Percentiles rank a stretch among this genome's conserved stretches.
Evolutionary conservation across 2,329 filamentous ascomycete genomes (phyloP).

Genomic region (Phialophora chinensis): DNA sequence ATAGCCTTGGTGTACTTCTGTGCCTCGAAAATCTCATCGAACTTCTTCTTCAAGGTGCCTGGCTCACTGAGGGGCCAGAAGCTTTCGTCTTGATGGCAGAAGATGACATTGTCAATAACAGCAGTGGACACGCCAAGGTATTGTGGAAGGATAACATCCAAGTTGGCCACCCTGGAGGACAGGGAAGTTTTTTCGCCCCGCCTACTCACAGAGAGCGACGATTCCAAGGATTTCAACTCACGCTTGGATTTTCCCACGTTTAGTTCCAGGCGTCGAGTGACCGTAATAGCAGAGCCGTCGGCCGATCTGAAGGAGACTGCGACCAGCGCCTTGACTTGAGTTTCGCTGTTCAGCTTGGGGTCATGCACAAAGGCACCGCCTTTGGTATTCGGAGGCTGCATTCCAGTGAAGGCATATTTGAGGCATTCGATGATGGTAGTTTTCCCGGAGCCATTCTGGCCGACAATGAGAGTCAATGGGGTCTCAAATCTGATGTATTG

Average conservation of each 20-base stretch:
- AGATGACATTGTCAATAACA: slow-evolving; percentile 92
- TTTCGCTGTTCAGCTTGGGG: slow-evolving; percentile 83
- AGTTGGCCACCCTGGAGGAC: slow-evolving; percentile 79
- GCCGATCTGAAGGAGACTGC: slow-evolving; percentile 85
- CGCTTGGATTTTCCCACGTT: slow-evolving; percentile 81
- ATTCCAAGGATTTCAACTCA: slow-evolving; percentile 83
- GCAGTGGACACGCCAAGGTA: slow-evolving; percentile 88
- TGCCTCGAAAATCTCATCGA: slow-evolving; percentile 97
- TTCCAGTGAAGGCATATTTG: slow-evolving; percentile 95
- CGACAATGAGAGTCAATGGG: slow-evolving; percentile 93
- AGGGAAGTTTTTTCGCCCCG: slow-evolving; percentile 79
- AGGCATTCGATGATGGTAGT: slow-evolving; percentile 99
- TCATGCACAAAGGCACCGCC: slow-evolving; percentile 94
- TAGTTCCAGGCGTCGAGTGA: slow-evolving; percentile 82
- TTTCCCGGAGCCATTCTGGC: slow-evolving; percentile 96
- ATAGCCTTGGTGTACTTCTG: slow-evolving; percentile 97
- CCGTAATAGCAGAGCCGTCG: slow-evolving; percentile 78
- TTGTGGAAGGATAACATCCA: slow-evolving; percentile 82
- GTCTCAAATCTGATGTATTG: slow-evolving; percentile 88
- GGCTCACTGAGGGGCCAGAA: slow-evolving; percentile 96
- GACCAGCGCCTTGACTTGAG: slow-evolving; percentile 88
- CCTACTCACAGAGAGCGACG: slow-evolving; percentile 72
- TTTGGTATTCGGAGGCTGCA: slow-evolving; percentile 86
- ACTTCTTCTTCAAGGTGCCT: slow-evolving; percentile 82
- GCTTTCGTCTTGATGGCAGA: slow-evolving; percentile 98